Conservation (phyloP, 2,329 filamentous ascomycete species). For the Aquanectria penicillioides region DNA sequence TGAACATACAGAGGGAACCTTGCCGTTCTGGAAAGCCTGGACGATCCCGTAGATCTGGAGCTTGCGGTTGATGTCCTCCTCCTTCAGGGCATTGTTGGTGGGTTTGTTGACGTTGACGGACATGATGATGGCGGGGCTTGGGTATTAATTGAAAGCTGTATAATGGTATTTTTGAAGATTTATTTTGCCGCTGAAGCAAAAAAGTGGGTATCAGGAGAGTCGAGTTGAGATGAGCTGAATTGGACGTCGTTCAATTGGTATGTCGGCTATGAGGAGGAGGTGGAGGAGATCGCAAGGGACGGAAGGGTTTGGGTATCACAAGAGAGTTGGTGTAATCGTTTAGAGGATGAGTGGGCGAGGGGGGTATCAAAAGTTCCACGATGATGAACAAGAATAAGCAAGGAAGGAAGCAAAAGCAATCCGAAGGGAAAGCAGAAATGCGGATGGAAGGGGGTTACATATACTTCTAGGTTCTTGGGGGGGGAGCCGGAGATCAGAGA, state of each 20-base stretch:
- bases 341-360: no score
- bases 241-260: neutral
- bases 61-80: constrained; percentile 90
- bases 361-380: constrained; percentile 29
- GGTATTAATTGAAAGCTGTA: constrained; percentile 26
- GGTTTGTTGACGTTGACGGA: constrained; percentile 74
- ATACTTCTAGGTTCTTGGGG: constrained; percentile 23
- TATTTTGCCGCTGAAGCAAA: constrained; percentile 17
- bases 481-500: neutral
- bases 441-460: constrained; percentile 36
- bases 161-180: constrained; percentile 2
- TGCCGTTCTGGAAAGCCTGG: constrained; percentile 85
- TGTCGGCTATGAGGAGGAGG: no score
- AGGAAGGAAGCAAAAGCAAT: constrained; percentile 12
- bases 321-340: constrained; percentile 33
- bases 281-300: constrained; percentile 11
- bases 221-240: neutral
- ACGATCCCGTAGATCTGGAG: constrained; percentile 94
- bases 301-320: constrained; percentile 44
- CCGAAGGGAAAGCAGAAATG: neutral
- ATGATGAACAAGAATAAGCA: constrained; percentile 27
- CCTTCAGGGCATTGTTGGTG: constrained; percentile 78
- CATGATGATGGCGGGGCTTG: constrained; percentile 45
- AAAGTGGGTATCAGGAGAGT: constrained; percentile 6
- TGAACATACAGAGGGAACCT: constrained; percentile 82